phyloP scores from a whole-genome alignment of 495 filamentous ascomycete species.

The Jackrogersella minutella region DNA sequence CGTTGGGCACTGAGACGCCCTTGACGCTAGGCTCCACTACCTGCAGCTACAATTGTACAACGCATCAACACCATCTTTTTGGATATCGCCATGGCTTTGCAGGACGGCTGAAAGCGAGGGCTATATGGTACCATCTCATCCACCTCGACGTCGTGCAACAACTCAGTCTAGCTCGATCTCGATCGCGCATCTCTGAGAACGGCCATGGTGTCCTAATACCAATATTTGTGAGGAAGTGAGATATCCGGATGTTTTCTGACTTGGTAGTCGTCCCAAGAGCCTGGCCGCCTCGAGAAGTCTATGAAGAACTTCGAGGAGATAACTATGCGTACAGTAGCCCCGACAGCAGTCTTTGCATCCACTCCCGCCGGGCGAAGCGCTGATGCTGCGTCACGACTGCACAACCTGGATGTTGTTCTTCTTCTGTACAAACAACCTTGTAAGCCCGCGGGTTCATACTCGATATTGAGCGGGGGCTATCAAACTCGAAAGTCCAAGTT shows the following conservation, averaged over 20 bases:
- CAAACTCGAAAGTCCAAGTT: slow-evolving; percentile 21
- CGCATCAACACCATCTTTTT: slow-evolving; percentile 54
- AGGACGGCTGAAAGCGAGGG: slow-evolving; percentile 21
- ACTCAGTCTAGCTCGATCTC: slow-evolving; percentile 30
- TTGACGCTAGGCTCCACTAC: slow-evolving; percentile 55
- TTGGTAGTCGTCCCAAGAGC: slow-evolving; percentile 19
- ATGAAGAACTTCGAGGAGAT: slow-evolving; percentile 20
- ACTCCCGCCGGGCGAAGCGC: slow-evolving; percentile 16
- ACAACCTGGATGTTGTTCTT: slow-evolving; percentile 99
- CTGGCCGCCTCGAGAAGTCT: slow-evolving; percentile 12
- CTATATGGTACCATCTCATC: slow-evolving; percentile 38
- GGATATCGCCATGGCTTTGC: slow-evolving; percentile 31
- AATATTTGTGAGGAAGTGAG: slow-evolving; percentile 16
- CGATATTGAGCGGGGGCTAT: slow-evolving; percentile 16
- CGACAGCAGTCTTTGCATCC: slow-evolving; percentile 12
- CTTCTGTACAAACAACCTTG: slow-evolving; percentile 66
- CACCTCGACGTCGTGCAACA: slow-evolving; percentile 33
- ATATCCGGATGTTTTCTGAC: slow-evolving; percentile 13
- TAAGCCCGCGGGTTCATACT: slow-evolving; percentile 35
- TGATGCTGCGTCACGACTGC: slow-evolving; percentile 61
- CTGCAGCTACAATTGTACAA: slow-evolving; percentile 56
- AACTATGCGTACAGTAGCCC: slow-evolving; percentile 9
- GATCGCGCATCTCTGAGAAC: slow-evolving; percentile 31
- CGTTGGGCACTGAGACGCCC: slow-evolving; percentile 60
- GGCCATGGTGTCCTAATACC: slow-evolving; percentile 17